A percentile compares a stretch with the other conserved stretches of the same genome.
phyloP scores from a whole-genome alignment of 495 filamentous ascomycete species.

The Tuber indicum region DNA sequence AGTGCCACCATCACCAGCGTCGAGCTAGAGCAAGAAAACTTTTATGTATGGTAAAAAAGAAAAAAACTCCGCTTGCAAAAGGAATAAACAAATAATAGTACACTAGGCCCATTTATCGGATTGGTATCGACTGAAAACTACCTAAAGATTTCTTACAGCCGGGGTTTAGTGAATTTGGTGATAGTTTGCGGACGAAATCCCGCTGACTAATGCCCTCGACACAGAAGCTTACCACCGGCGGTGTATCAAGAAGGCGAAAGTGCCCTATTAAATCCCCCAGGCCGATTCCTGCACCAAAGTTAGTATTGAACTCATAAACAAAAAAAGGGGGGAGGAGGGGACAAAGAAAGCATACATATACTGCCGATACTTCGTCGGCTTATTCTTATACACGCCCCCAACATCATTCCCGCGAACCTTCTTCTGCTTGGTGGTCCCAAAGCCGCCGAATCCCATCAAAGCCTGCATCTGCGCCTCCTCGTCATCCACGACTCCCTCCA shows the following conservation, averaged over 20 bases:
- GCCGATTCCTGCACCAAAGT: constrained; percentile 54
- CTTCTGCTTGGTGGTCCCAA: constrained; percentile 80
- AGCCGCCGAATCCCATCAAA: constrained; percentile 81
- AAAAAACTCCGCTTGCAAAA: background rate
- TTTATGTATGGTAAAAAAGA: background rate
- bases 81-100: background rate
- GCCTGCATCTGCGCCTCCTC: constrained; percentile 66
- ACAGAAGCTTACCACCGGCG: background rate
- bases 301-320: background rate
- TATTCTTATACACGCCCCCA: constrained; percentile 81
- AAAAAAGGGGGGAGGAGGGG: background rate
- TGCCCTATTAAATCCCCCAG: constrained; percentile 93
- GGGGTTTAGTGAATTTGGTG: background rate
- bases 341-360: constrained; percentile 59
- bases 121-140: background rate
- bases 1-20: background rate
- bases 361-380: constrained; percentile 91
- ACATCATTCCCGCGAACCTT: constrained; percentile 87
- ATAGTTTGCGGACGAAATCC: background rate
- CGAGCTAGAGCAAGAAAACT: background rate
- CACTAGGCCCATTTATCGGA: background rate
- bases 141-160: background rate
- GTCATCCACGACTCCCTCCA: constrained; percentile 52
- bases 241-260: constrained; percentile 45
- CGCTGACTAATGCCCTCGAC: background rate